Evolutionary conservation across 345 rosid genomes (phyloP), one percentile per base, ranked within the genome.

Genomic region (Populus pruinosa): DNA sequence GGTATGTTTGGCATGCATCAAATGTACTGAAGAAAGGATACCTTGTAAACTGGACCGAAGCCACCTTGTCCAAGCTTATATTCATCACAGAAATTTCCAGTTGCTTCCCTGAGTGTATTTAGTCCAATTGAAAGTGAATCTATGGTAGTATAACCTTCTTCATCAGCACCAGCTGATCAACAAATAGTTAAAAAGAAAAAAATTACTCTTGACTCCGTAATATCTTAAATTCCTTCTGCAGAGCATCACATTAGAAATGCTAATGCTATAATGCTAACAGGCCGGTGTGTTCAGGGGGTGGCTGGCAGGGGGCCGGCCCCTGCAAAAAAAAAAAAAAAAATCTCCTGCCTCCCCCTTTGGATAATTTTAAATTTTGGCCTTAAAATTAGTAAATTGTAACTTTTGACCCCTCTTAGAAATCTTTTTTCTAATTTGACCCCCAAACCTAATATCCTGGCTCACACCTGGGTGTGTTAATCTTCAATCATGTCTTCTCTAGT

Each of bases 41-140:
- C 87, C 82, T 81, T 73, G 78, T 82, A 85, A 77, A 87, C 84
- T 38, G 82, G 80, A 75, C 87, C 90, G 38, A 85, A 85, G 31
- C 84, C 90, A n/a, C 88, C 88, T 71, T 81, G 67, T 67, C 89
- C 91, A 5, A 86, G 87, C 71, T 83, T 83, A 27, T 80, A 10
- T 29, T 53, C 67, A 8, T 70, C 76, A 5, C 86, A 85, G 76
- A 88, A 88, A 62, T 83, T 70, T 11, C 77, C 25, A 4, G 88
- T 88, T 43, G 86, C 91, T 27, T 9, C 76, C 75, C 71, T 80
- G 17, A 88, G 75, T 14, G 77, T 56, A 18, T 81, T 49, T 11
- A 85, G 76, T 35, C 81, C 81, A 53, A 86, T 73, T 35, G 73
- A 13, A 59, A 86, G 83, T 8, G 88, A 76, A 35, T 81, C 83